Evolutionary conservation across 2,329 filamentous ascomycete genomes (phyloP), one percentile per base, ranked within the genome.

Genomic region (Venturia aucupariae): DNA sequence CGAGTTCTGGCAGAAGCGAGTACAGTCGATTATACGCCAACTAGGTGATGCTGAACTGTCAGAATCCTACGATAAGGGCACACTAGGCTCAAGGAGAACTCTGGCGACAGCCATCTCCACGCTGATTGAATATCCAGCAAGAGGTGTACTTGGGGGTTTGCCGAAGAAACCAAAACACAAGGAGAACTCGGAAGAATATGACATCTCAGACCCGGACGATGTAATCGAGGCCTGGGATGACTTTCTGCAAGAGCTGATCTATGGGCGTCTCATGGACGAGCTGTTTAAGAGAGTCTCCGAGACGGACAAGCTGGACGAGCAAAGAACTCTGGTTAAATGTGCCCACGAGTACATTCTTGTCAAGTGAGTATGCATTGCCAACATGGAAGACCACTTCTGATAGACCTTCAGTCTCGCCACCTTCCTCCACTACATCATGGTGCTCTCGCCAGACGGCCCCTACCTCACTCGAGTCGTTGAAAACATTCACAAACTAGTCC

Each of bases 21-120:
- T 88, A 30, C 81, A 84, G 68, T 80, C 81, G 1, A 73, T 90
- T 19, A 77, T 90, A 69, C 76, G 78, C 19, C 48, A 69, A 80
- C 77, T 93, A 63, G 86, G 82, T 10, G 81, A 86, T 39, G 88
- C 85, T 1, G 85, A 90, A 61, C 77, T 93, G 39, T 91, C 88
- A 1, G 90, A 93, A 73, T 91, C 88, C 72, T 93, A 92, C 70
- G 90, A 93, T 73, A 91, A 91, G 74, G 89, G 88, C 17, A 81
- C 85, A 0, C 76, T 93, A 68, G 90, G 90, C 0, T 86, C 86
- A 66, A 81, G 90, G 62, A 92, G 91, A 76, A 89, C 87, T 24
- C 75, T 93, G 60, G 84, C 89, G 0, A 90, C 90, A 7, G 89
- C 87, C 0, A 81, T 86, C 11, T 88, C 87, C 42, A 84, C 85